Evolutionary conservation across 257 asterid species (phyloP), one percentile per base, ranked within the genome.

Genomic region (Plectranthus barbatus): DNA sequence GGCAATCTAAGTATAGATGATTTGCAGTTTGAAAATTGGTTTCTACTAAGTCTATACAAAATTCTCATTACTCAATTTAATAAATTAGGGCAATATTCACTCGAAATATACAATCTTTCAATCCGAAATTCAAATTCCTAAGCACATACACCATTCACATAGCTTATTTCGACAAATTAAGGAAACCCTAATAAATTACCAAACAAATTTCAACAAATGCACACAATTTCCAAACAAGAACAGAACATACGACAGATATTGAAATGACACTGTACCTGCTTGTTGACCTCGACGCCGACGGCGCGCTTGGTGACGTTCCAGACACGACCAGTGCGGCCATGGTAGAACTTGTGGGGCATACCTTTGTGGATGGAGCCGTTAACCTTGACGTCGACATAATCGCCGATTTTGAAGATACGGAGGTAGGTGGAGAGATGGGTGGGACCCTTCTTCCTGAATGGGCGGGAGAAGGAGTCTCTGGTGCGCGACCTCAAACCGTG

Each of bases 291-390:
- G 11, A 83, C 87, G 9, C 90, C 87, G 36, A 83, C 66, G 9
- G 87, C 90, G 13, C 85, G 83, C 63, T 83, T 83, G 49, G 90
- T 83, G 0, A 81, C 81, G 58, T 83, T 81, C 90, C 87, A 83
- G 72, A 83, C 80, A 33, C 84, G 77, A 37, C 91, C 91, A 1
- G 91, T 81, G 56, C 87, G 85, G 2, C 91, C 87, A 65, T 81
- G 87, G 72, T 81, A 83, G 77, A 80, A 83, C 80, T 83, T 81
- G 60, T 77, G 87, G 46, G 87, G 87, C 87, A 84, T 81, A 6
- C 91, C 91, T 6, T 84, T 84, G 79, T 84, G 91, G 56, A 78
- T 62, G 7, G 86, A 78, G 0, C 90, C 90, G 68, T 83, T 83
- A 42, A 83, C 90, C 76, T 79, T 81, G 5, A 84, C 74, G 71